phyloP scores from a whole-genome alignment of 208 protist genomes.

The Crithidia brevicula region DNA sequence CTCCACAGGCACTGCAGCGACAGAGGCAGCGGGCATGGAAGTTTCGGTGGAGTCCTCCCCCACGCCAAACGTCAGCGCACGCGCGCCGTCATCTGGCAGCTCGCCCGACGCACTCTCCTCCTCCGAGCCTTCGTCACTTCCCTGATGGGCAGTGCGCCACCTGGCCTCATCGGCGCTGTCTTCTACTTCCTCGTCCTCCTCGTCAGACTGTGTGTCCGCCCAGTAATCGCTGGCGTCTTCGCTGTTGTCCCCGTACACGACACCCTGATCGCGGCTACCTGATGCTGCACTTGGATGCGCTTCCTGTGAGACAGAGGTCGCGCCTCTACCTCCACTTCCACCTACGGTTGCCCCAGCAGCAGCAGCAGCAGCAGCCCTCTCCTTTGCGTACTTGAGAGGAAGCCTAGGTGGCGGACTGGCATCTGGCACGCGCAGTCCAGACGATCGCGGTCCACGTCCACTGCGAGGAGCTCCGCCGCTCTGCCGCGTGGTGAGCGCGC shows the following conservation, averaged over 20 bases:
- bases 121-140: not conserved
- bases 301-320: not conserved
- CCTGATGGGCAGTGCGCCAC: no score
- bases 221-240: no score
- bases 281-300: not conserved
- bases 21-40: not conserved
- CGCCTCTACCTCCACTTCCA: not conserved
- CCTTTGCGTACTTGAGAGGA: not conserved
- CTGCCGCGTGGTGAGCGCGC: not conserved
- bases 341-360: not conserved
- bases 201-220: not conserved
- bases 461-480: not conserved
- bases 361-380: not conserved
- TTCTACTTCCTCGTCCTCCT: not conserved
- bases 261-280: not conserved
- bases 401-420: constrained; percentile 20
- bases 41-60: not conserved
- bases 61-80: constrained; percentile 1
- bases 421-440: not conserved
- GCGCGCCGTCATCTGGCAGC: not conserved
- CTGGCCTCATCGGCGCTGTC: no score
- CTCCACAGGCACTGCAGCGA: not conserved
- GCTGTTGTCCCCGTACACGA: constrained; percentile 8
- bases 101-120: not conserved
- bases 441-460: not conserved